phyloP scores from a whole-genome alignment of 1,284 basidiomycete genomes.

The Boletus nobilissimus region DNA sequence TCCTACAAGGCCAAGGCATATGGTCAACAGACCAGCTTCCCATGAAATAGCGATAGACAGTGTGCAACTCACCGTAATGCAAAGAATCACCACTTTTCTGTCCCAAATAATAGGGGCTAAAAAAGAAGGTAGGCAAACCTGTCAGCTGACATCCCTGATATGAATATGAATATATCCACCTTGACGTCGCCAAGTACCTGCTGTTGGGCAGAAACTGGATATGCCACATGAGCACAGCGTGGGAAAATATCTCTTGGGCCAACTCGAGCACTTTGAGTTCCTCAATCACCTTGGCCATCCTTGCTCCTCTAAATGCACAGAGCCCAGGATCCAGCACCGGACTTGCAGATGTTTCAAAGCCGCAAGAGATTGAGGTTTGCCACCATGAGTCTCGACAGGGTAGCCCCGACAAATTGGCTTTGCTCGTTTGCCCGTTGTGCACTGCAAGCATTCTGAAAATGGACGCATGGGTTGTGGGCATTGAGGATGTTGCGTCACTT shows the following conservation, averaged over 20 bases:
- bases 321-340: constrained; percentile 52
- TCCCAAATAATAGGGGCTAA: constrained; percentile 67
- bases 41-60: not conserved
- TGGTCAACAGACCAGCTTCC: constrained; percentile 4
- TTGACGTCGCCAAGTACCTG: constrained; percentile 51
- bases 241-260: constrained; percentile 58
- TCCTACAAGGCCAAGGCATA: constrained; percentile 50
- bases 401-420: constrained; percentile 32
- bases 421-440: constrained; percentile 40
- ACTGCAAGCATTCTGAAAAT: constrained; percentile 47
- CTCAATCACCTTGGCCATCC: constrained; percentile 65
- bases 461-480: constrained; percentile 39
- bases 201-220: constrained; percentile 53
- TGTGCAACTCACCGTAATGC: constrained; percentile 62
- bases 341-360: constrained; percentile 41
- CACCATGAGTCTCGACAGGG: constrained; percentile 46
- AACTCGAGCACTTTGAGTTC: constrained; percentile 64
- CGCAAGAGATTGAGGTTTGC: constrained; percentile 35
- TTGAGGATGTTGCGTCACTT: constrained; percentile 33
- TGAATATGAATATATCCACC: constrained; percentile 33
- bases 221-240: constrained; percentile 50
- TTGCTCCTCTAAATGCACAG: constrained; percentile 56
- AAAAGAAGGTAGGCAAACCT: too few relatives aligned
- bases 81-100: constrained; percentile 76
- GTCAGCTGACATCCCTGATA: constrained; percentile 20